Base-by-base conservation (phyloP, 495 filamentous ascomycete genomes). In the Rusavskia elegans region DNA sequence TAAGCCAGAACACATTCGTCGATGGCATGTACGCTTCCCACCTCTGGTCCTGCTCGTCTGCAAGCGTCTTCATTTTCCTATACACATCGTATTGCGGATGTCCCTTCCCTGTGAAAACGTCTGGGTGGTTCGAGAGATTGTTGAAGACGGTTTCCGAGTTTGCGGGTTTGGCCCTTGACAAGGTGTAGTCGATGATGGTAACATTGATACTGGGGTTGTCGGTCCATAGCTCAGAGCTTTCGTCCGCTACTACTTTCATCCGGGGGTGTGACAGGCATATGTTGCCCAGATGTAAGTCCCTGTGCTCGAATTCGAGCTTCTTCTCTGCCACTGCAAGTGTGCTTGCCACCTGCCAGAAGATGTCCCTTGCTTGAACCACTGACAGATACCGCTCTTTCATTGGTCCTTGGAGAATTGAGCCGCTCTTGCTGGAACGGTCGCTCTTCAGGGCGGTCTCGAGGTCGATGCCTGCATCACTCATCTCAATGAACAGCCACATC, bases 181-280 rank as follows among this genome's bases (percentile, higher is more conserved):
- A 77, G 1, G 87, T 89, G 62, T 94, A 95, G 64, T 95, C 89
- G 54, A 95, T 85, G 27, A 95, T 76, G 0, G 88, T 94, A 8
- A 86, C 79, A 45, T 87, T 79, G 0, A 93, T 66, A 5, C 73
- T 74, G 6, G 85, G 87, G 53, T 74, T 72, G 1, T 82, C 82
- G 53, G 89, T 81, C 27, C 76, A 76, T 29, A 70, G 55, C 3
- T 71, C 66, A 17, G 58, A 37, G 52, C 63, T 36, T 48, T 54
- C 53, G 32, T 65, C 58, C 21, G 68, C 59, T 42, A 66, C 57
- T 51, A 65, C 56, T 64, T 60, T 69, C 32, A 56, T 42, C 66
- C 45, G 57, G 30, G 51, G 57, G n/a, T 62, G 67, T 29, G 65
- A 70, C 42, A 92, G 79, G 62, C 89, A 95, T 23, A 95, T 73